Conservation (phyloP, 1,284 basidiomycete species). For the Ustilago trichophora region DNA sequence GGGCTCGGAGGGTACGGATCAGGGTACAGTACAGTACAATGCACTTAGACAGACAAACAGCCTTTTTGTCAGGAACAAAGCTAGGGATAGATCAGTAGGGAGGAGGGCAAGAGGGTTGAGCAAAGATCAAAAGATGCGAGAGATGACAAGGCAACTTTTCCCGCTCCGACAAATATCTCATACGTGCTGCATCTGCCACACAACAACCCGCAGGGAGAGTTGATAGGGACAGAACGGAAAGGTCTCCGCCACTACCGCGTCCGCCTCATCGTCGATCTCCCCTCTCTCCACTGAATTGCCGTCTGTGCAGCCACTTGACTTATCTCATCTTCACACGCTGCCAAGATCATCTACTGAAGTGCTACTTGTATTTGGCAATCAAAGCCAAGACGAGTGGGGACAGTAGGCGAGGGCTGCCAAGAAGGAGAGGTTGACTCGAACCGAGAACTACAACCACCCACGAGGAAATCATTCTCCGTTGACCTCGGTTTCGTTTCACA, state of each 20-base stretch:
- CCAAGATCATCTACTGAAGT: no score
- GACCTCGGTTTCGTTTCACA: neutral
- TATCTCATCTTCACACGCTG: neutral
- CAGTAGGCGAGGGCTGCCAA: conserved; percentile 2
- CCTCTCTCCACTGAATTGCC: no score
- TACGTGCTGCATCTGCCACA: conserved; percentile 3
- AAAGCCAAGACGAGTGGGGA: no score
- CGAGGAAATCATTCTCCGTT: neutral
- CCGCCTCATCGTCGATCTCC: no score
- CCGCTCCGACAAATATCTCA: conserved; percentile 8
- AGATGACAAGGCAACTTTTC: neutral
- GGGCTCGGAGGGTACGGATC: no score
- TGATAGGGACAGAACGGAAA: conserved; percentile 16
- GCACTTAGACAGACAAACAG: no score
- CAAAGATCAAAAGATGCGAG: neutral
- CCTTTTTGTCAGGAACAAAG: no score
- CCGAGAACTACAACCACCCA: neutral
- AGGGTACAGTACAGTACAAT: no score
- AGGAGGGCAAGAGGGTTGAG: neutral
- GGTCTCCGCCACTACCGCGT: no score
- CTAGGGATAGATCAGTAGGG: no score
- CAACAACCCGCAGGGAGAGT: neutral
- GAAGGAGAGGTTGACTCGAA: neutral
- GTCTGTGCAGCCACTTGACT: neutral
- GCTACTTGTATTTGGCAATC: no score